Evolutionary conservation across 164 flowering plant genomes (phyloP).

Genomic region (Pachysandra terminalis): DNA sequence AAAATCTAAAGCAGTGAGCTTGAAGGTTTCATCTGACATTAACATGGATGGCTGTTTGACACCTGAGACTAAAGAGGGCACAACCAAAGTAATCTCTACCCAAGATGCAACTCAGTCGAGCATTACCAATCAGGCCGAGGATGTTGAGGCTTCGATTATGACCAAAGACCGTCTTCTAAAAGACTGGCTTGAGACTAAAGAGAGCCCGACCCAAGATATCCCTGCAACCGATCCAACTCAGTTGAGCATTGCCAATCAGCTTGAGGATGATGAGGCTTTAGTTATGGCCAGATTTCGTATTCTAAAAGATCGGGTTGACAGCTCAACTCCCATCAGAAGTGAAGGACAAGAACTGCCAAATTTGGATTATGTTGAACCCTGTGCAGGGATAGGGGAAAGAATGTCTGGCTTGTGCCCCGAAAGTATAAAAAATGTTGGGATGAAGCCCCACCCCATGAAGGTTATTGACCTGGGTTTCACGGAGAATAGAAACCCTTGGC

Average conservation of each 20-base stretch:
- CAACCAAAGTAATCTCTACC: not conserved
- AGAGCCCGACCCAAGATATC: not conserved
- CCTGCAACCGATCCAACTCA: not conserved
- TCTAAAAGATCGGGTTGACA: constrained; percentile 29
- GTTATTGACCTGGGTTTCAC: not conserved
- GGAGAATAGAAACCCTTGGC: no score
- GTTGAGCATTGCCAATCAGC: not conserved
- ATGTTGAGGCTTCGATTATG: constrained; percentile 25
- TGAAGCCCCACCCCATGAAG: not conserved
- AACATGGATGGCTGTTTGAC: constrained; percentile 9
- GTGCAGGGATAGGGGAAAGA: not conserved
- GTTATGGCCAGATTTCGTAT: constrained; percentile 27
- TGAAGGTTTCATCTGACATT: constrained; percentile 7
- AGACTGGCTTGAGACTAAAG: not conserved
- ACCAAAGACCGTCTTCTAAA: not conserved
- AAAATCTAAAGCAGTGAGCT: not conserved
- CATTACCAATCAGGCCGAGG: constrained; percentile 6
- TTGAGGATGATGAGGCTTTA: not conserved
- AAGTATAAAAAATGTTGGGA: not conserved
- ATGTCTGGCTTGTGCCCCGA: not conserved
- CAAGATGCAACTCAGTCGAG: constrained; percentile 11
- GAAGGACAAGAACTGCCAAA: constrained; percentile 17
- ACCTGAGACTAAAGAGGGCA: constrained; percentile 6
- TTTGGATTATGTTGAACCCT: no score
- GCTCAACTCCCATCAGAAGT: not conserved